These are phyloP conservation scores for Talaromyces sp. DNA, from an alignment of 2,329 filamentous ascomycete genomes.

Conservation along the genomic window DNA sequence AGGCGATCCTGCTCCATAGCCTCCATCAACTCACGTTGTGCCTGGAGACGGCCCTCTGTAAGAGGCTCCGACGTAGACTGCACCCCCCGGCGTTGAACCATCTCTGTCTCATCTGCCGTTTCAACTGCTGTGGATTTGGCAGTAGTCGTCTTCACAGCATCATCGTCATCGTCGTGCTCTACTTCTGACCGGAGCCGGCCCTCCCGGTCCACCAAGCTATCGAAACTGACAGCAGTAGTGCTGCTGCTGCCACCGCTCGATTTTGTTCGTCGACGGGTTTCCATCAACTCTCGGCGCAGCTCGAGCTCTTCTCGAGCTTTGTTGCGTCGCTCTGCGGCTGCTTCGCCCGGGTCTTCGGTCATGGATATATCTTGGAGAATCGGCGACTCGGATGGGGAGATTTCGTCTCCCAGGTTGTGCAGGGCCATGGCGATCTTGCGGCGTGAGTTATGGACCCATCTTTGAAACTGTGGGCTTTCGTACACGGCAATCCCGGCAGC, in stretches of 20 bases:
- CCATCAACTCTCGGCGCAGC: conserved; percentile 36
- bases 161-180: background rate
- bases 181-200: conserved; percentile 24
- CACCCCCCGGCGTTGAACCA: conserved; percentile 17
- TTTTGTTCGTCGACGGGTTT: conserved; percentile 28
- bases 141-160: conserved; percentile 6
- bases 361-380: conserved; percentile 42
- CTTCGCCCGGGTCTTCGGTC: conserved; percentile 39
- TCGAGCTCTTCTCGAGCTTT: conserved; percentile 41
- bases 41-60: conserved; percentile 11
- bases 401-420: conserved; percentile 55
- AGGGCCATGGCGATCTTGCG: conserved; percentile 57
- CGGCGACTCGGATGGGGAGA: conserved; percentile 42
- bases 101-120: conserved; percentile 18
- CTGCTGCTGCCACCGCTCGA: conserved; percentile 4
- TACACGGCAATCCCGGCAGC: conserved; percentile 60
- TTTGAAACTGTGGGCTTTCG: conserved; percentile 57
- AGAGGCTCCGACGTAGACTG: conserved; percentile 11
- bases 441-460: conserved; percentile 58
- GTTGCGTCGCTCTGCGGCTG: conserved; percentile 40
- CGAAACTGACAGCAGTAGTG: conserved; percentile 31
- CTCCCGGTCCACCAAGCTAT: conserved; percentile 40
- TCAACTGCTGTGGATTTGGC: conserved; percentile 37
- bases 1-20: conserved; percentile 18
- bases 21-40: conserved; percentile 14